Evolutionary conservation across 495 filamentous ascomycete genomes (phyloP).

Genomic region (Aspergillus panamensis): DNA sequence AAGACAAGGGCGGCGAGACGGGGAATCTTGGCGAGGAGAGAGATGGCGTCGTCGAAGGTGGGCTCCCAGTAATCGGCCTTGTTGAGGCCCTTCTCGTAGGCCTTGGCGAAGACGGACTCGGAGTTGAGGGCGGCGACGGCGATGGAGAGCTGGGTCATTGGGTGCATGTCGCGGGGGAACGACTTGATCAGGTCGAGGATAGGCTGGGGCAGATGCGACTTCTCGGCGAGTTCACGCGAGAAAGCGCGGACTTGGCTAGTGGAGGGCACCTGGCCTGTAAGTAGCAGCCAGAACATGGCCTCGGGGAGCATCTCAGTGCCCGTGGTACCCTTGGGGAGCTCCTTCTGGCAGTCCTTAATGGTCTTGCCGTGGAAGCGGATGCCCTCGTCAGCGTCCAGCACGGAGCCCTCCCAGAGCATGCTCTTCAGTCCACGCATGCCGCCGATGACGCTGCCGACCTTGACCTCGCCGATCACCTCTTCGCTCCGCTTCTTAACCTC

Average conservation of each 20-base stretch:
- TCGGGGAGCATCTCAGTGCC: constrained; percentile 99
- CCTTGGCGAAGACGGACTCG: constrained; percentile 85
- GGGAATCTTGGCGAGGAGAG: constrained; percentile 90
- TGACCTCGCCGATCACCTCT: constrained; percentile 85
- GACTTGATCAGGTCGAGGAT: constrained; percentile 84
- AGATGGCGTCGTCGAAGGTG: constrained; percentile 93
- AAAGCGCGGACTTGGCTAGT: constrained; percentile 75
- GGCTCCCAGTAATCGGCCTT: constrained; percentile 99
- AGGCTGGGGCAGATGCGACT: constrained; percentile 77
- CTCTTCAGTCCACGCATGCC: constrained; percentile 97
- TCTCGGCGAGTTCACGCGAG: constrained; percentile 81
- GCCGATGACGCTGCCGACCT: constrained; percentile 88
- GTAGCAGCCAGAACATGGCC: constrained; percentile 98
- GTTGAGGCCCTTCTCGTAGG: constrained; percentile 82
- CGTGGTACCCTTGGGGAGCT: constrained; percentile 86
- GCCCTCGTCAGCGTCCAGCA: constrained; percentile 93
- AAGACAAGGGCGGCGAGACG: constrained; percentile 97
- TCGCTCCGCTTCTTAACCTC: constrained; percentile 82
- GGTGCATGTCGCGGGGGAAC: constrained; percentile 85
- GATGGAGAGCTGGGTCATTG: constrained; percentile 96
- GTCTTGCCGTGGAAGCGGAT: constrained; percentile 97
- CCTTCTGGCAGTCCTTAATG: constrained; percentile 94
- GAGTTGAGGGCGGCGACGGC: constrained; percentile 92
- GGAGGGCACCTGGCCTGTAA: constrained; percentile 89
- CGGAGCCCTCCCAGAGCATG: constrained; percentile 98